These are phyloP conservation scores for Colletotrichum sp. DNA, from an alignment of 2,329 filamentous ascomycete genomes.

Conservation along the genomic window DNA sequence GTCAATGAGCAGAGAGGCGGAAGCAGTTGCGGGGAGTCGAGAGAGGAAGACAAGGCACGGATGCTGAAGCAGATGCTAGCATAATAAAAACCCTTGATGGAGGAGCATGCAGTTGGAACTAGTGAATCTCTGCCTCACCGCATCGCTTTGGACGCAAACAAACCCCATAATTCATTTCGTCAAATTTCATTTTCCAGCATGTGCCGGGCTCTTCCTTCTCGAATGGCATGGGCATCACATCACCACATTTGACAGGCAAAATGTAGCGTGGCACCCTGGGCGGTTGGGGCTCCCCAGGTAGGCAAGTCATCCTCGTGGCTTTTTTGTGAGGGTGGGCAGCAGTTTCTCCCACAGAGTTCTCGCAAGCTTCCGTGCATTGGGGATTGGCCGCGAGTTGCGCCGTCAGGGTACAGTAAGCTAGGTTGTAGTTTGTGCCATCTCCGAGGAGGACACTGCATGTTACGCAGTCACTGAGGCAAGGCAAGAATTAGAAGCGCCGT, in stretches of 20 bases:
- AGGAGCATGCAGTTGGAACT: background rate
- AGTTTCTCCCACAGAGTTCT: background rate
- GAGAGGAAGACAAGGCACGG: background rate
- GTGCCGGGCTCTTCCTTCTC: background rate
- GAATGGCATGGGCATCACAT: background rate
- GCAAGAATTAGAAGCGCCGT: background rate
- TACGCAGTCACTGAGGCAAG: background rate
- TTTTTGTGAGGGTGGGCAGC: background rate
- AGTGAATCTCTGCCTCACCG: background rate
- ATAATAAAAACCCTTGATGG: background rate
- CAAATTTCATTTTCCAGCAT: background rate
- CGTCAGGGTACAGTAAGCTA: background rate
- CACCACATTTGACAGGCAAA: background rate
- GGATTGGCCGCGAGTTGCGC: background rate
- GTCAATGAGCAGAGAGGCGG: background rate
- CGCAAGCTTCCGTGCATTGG: background rate
- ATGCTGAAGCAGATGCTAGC: background rate
- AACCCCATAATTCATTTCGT: conserved; percentile 12
- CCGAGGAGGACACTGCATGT: background rate
- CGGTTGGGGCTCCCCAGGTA: conserved; percentile 2
- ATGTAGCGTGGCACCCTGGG: conserved; percentile 16
- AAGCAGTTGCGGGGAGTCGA: background rate
- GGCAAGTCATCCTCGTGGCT: background rate
- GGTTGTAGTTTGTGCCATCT: background rate
- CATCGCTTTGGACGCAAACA: background rate